Evolutionary conservation across 257 asterid genomes (phyloP).

Genomic region (Solanum dulcamara): DNA sequence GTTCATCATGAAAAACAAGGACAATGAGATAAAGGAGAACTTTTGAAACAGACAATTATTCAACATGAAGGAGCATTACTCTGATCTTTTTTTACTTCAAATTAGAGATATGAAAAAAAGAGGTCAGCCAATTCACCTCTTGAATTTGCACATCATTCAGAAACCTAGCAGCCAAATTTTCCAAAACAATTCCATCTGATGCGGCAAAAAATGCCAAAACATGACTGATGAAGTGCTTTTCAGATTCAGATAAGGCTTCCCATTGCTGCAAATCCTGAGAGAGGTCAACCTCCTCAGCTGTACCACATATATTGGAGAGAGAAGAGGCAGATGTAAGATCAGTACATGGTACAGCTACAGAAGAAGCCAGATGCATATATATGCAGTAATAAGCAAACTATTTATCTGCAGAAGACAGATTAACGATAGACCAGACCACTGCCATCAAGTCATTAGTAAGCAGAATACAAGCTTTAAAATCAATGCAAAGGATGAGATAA

Average conservation of each 20-base stretch:
- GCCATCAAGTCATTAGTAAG: background rate
- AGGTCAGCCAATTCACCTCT: slow-evolving; percentile 32
- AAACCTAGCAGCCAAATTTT: slow-evolving; percentile 72
- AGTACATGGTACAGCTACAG: background rate
- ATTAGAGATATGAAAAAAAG: background rate
- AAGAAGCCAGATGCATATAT: background rate
- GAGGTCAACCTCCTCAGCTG: slow-evolving; percentile 90
- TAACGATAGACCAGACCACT: background rate
- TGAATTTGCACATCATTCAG: slow-evolving; percentile 62
- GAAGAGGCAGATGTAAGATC: background rate
- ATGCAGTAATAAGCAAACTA: background rate
- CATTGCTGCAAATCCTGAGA: slow-evolving; percentile 69
- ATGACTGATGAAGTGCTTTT: slow-evolving; percentile 64
- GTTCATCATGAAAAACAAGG: background rate
- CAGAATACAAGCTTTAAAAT: background rate
- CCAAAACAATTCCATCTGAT: slow-evolving; percentile 77
- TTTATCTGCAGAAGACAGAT: background rate
- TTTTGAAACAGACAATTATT: background rate
- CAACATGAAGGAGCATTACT: background rate
- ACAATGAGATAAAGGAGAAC: background rate
- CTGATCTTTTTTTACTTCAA: background rate
- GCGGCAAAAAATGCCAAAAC: slow-evolving; percentile 75
- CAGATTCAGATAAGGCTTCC: slow-evolving; percentile 49
- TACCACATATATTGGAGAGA: background rate
- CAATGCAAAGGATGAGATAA: background rate